A percentile compares a stretch with the other conserved stretches of the same genome.
Evolutionary conservation across 129 eudicot species (phyloP).

Genomic region (Ambrosia artemisiifolia): DNA sequence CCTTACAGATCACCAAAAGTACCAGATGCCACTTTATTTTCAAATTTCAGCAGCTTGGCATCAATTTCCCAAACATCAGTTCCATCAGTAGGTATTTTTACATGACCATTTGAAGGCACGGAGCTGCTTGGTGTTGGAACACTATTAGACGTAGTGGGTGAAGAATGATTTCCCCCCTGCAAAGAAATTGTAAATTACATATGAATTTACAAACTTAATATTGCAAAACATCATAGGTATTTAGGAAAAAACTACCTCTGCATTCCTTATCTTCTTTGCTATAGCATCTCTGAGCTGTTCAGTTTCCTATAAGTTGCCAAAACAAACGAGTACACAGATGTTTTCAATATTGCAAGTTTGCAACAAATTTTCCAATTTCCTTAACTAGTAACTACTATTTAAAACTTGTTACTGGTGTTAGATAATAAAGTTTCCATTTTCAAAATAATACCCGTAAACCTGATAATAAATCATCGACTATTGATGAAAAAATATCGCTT

Average conservation of each 20-base stretch:
- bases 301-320: conserved; percentile 52
- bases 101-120: conserved; percentile 29
- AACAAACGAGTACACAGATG: conserved; percentile 14
- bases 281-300: conserved; percentile 55
- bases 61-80: conserved; percentile 78
- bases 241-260: conserved; percentile 42
- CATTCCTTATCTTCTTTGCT: conserved; percentile 44
- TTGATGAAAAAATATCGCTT: background rate
- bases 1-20: conserved; percentile 81
- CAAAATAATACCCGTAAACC: background rate
- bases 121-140: conserved; percentile 19
- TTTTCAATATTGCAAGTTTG: background rate
- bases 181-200: conserved; percentile 1
- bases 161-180: conserved; percentile 39
- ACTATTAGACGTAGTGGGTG: conserved; percentile 23
- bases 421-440: background rate
- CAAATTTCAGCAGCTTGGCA: conserved; percentile 50
- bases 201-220: background rate
- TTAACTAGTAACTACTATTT: background rate
- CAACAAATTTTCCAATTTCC: background rate
- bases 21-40: conserved; percentile 67
- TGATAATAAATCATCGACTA: background rate
- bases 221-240: background rate
- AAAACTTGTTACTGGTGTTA: background rate
- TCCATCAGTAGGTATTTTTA: conserved; percentile 61